phyloP scores from a whole-genome alignment of 202 grass and related monocot genomes.

The Zoysia matrella region DNA sequence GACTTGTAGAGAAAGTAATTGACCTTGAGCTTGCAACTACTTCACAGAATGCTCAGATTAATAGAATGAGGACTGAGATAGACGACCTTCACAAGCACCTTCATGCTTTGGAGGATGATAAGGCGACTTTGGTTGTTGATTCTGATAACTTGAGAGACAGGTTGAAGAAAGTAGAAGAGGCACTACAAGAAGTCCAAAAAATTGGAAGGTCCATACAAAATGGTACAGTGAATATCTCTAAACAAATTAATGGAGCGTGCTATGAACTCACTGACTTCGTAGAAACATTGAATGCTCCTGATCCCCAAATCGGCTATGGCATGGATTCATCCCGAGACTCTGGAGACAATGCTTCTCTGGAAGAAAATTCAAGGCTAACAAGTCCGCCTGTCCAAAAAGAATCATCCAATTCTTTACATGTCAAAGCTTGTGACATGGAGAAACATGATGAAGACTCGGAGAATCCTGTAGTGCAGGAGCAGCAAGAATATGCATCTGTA shows the following conservation, averaged over 20 bases:
- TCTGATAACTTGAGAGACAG: conserved; percentile 56
- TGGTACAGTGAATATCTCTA: conserved; percentile 47
- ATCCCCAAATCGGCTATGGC: conserved; percentile 13
- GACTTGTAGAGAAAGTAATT: conserved; percentile 79
- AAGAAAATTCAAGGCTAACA: conserved; percentile 23
- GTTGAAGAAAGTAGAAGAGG: conserved; percentile 72
- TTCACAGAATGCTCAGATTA: conserved; percentile 75
- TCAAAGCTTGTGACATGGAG: background rate
- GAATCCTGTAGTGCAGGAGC: conserved; percentile 36
- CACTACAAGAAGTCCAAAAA: conserved; percentile 54
- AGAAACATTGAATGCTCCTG: conserved; percentile 57
- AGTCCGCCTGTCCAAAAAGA: background rate
- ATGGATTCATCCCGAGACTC: conserved; percentile 36
- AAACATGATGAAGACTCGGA: conserved; percentile 41
- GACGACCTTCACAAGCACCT: conserved; percentile 69
- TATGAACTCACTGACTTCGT: conserved; percentile 61
- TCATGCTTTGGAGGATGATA: conserved; percentile 67
- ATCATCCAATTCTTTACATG: conserved; percentile 11
- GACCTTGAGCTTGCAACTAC: conserved; percentile 74
- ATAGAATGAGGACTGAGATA: conserved; percentile 73
- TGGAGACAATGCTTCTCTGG: conserved; percentile 9
- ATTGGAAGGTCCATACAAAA: conserved; percentile 59
- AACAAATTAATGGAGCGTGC: conserved; percentile 67
- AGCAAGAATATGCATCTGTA: conserved; percentile 56
- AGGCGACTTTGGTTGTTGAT: conserved; percentile 45